Conservation (phyloP, 768 basidiomycete genomes). For the Boletus patriciae region DNA sequence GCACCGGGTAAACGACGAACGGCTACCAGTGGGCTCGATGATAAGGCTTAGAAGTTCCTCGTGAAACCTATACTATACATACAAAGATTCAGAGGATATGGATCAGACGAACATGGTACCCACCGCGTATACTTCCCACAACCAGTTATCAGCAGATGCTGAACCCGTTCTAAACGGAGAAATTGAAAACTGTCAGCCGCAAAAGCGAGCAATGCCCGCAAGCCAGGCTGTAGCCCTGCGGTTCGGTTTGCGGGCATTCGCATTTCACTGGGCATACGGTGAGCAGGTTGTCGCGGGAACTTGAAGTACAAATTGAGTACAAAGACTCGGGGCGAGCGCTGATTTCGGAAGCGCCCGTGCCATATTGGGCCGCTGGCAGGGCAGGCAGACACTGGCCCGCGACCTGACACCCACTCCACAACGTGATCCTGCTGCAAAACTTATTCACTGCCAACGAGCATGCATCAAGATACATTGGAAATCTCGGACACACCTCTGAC, state of each 20-base stretch:
- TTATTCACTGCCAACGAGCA: constrained; percentile 3
- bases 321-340: background rate
- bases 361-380: background rate
- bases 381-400: background rate
- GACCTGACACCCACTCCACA: background rate
- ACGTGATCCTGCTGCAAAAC: background rate
- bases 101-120: background rate
- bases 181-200: background rate
- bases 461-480: background rate
- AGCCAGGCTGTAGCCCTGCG: background rate
- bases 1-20: background rate
- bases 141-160: background rate
- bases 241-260: too few relatives aligned
- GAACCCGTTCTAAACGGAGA: background rate
- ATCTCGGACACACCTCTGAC: background rate
- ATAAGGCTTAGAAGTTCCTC: background rate
- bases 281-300: background rate
- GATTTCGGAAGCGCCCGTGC: too few relatives aligned
- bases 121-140: background rate
- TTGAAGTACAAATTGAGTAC: background rate
- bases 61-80: background rate
- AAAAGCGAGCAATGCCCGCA: background rate
- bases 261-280: too few relatives aligned
- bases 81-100: background rate
- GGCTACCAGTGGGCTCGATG: background rate